Evolutionary conservation across 495 filamentous ascomycete species (phyloP).

Genomic region (Lasiosphaeris hirsuta): DNA sequence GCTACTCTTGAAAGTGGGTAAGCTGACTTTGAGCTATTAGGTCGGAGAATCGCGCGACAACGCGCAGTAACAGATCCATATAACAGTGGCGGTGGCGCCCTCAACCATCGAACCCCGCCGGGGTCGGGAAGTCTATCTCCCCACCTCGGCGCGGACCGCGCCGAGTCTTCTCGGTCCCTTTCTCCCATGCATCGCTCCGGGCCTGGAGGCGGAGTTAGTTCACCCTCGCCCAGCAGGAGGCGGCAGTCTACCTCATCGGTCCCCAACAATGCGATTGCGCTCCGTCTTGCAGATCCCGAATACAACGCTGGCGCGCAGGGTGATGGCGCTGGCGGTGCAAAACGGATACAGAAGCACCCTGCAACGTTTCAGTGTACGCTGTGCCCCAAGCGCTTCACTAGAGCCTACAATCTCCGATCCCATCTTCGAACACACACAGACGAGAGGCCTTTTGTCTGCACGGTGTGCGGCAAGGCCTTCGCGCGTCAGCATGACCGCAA

Average conservation of each 20-base stretch:
- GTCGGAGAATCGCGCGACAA: slow-evolving; percentile 53
- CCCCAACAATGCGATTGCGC: slow-evolving; percentile 84
- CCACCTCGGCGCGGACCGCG: slow-evolving; percentile 42
- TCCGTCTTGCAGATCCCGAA: slow-evolving; percentile 84
- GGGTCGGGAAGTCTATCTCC: slow-evolving; percentile 42
- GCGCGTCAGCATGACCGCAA: slow-evolving; percentile 92
- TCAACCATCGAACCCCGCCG: slow-evolving; percentile 39
- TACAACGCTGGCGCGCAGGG: slow-evolving; percentile 57
- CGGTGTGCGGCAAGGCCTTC: slow-evolving; percentile 94
- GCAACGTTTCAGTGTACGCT: slow-evolving; percentile 85
- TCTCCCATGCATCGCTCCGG: slow-evolving; percentile 61
- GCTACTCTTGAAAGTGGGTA: not conserved
- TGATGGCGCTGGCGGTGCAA: slow-evolving; percentile 48
- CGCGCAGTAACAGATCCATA: slow-evolving; percentile 75
- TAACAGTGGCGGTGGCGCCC: slow-evolving; percentile 37
- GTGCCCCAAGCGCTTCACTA: slow-evolving; percentile 83
- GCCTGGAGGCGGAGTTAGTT: slow-evolving; percentile 27
- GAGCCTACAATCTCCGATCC: slow-evolving; percentile 87
- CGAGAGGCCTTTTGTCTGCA: slow-evolving; percentile 91
- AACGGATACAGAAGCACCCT: slow-evolving; percentile 91
- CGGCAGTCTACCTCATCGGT: slow-evolving; percentile 88
- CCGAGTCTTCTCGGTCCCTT: slow-evolving; percentile 59
- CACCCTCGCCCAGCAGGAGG: slow-evolving; percentile 61
- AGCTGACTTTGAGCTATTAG: slow-evolving; percentile 25
- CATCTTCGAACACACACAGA: slow-evolving; percentile 91